Conservation (phyloP, 2,329 filamentous ascomycete species). For the Alternaria infectoria region DNA sequence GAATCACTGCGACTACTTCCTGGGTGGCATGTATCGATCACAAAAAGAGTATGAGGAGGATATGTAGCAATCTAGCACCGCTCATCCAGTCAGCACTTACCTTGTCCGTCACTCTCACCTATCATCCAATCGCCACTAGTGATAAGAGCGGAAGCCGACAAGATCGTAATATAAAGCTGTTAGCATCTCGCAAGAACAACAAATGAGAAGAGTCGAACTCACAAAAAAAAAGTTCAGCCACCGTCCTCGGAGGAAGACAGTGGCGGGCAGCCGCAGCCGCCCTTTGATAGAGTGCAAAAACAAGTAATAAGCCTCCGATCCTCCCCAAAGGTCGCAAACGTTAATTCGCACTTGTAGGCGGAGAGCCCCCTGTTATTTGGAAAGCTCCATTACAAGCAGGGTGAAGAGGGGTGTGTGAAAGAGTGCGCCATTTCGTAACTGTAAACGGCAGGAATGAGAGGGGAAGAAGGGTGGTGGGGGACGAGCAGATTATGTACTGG, state of each 20-base stretch:
- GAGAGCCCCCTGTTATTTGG: too few species aligned
- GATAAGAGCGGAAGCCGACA: not conserved
- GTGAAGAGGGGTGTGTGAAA: too few species aligned
- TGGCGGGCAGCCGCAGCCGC: not conserved
- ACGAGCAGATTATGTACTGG: not conserved
- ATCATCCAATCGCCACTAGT: not conserved
- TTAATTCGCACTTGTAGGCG: not conserved
- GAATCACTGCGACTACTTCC: not conserved
- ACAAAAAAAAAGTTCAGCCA: not conserved
- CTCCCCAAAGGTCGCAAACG: not conserved
- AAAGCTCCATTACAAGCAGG: too few species aligned
- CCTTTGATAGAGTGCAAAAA: not conserved
- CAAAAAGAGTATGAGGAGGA: fast-evolving
- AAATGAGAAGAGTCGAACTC: not conserved
- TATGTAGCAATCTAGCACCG: not conserved
- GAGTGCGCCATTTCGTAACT: too few species aligned
- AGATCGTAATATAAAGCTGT: not conserved
- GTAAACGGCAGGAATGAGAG: not conserved
- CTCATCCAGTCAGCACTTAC: not conserved
- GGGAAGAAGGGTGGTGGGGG: not conserved
- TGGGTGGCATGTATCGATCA: not conserved
- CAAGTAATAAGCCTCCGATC: not conserved
- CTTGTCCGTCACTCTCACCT: not conserved
- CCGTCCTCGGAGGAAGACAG: not conserved
- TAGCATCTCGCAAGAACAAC: not conserved